phyloP scores from a whole-genome alignment of 441 rosid genomes.

The Kokia cookei region DNA sequence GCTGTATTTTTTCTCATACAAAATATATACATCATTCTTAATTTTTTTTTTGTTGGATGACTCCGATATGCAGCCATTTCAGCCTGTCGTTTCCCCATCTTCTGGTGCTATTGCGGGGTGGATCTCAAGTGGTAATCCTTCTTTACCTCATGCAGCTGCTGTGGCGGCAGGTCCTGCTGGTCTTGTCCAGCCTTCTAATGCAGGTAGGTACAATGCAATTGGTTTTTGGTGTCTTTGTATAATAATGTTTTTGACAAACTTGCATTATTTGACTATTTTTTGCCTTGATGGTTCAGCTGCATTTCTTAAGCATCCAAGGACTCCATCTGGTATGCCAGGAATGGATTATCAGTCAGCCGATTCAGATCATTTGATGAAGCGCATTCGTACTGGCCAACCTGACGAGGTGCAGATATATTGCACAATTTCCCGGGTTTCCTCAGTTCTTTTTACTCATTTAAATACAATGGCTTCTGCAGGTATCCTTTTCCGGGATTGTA shows the following conservation, averaged over 20 bases:
- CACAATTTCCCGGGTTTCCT: not conserved
- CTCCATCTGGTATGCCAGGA: constrained; percentile 50
- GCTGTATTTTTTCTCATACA: not conserved
- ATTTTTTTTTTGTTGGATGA: not conserved
- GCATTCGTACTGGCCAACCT: constrained; percentile 55
- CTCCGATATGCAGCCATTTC: constrained; percentile 46
- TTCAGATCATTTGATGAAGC: constrained; percentile 72
- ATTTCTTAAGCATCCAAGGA: constrained; percentile 63
- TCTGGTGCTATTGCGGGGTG: constrained; percentile 54
- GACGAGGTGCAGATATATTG: constrained; percentile 42
- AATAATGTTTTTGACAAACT: constrained; percentile 1
- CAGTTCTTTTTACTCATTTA: not conserved
- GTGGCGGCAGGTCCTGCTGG: constrained; percentile 43
- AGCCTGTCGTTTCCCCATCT: constrained; percentile 45
- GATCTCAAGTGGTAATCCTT: constrained; percentile 45
- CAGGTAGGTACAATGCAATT: constrained; percentile 21
- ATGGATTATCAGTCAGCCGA: constrained; percentile 72
- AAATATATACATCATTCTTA: not conserved
- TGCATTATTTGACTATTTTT: not conserved
- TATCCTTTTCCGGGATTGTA: constrained; percentile 33
- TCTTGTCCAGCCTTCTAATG: constrained; percentile 39
- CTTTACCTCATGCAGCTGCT: constrained; percentile 45
- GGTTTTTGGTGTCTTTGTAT: not conserved
- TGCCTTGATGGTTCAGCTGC: constrained; percentile 25
- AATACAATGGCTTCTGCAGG: constrained; percentile 16